phyloP scores from a whole-genome alignment of 1,284 basidiomycete species.

The Trametes hirsuta region DNA sequence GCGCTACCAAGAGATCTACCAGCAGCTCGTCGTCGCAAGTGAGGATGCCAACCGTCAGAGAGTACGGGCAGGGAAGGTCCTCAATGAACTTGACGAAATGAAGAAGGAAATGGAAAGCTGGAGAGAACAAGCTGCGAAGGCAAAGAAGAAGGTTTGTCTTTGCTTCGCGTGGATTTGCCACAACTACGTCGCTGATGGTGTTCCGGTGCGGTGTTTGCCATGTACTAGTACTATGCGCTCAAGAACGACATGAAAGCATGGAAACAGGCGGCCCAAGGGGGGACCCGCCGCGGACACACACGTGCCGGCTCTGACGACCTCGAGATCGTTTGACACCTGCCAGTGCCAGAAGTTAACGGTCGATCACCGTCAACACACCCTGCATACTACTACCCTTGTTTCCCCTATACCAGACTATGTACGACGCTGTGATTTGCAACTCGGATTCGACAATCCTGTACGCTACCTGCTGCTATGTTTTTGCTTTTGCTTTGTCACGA shows the following conservation, averaged over 20 bases:
- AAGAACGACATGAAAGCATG: constrained; percentile 13
- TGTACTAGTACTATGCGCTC: constrained; percentile 19
- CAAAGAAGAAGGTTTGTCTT: constrained; percentile 22
- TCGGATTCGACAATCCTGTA: background rate
- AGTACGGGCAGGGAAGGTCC: constrained; percentile 2
- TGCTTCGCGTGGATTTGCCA: background rate
- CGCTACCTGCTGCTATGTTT: background rate
- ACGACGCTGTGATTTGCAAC: too few relatives aligned
- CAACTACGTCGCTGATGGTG: background rate
- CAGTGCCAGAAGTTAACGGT: background rate
- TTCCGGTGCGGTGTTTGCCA: background rate
- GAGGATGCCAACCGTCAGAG: constrained; percentile 11
- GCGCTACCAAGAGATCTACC: constrained; percentile 4
- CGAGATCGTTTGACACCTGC: constrained; percentile 3
- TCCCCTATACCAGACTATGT: background rate
- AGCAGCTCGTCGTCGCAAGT: constrained; percentile 9
- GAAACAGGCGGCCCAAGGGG: constrained; percentile 5
- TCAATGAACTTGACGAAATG: background rate
- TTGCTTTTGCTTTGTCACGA: background rate
- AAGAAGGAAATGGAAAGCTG: constrained; percentile 11
- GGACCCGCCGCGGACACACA: background rate
- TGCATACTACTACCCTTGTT: background rate
- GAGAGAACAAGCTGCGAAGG: constrained; percentile 14
- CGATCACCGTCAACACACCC: background rate
- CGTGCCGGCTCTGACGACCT: constrained; percentile 17